Evolutionary conservation across 345 rosid genomes (phyloP).

Genomic region (Euphorbia pulcherrima): DNA sequence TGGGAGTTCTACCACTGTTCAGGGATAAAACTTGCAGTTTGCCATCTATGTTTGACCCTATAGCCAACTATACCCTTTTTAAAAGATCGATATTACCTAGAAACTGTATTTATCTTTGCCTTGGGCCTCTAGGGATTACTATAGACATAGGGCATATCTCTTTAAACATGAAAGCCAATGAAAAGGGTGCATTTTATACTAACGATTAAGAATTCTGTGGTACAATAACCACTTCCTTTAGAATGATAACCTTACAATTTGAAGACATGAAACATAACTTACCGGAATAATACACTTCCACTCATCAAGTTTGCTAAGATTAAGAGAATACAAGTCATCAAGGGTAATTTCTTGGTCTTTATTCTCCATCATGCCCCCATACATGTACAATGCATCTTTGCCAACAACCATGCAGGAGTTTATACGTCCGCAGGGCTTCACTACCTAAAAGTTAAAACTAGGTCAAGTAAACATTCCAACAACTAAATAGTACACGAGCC

Average conservation of each 20-base stretch:
- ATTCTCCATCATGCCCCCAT: conserved; percentile 98
- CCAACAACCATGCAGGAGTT: conserved; percentile 92
- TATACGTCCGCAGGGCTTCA: conserved; percentile 95
- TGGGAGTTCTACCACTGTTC: not conserved
- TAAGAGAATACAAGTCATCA: conserved; percentile 88
- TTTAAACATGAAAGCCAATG: not conserved
- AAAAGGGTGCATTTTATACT: not conserved
- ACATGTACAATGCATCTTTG: conserved; percentile 77
- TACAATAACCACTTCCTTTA: not conserved
- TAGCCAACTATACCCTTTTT: not conserved
- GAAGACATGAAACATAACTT: conserved; percentile 30
- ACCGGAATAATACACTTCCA: conserved; percentile 98
- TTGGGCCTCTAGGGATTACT: not conserved
- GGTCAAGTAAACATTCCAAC: conserved; percentile 13
- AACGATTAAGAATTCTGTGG: not conserved
- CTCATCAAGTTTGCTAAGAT: conserved; percentile 95
- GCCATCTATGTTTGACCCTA: not conserved
- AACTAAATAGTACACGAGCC: not conserved
- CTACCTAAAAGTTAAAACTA: conserved; percentile 45
- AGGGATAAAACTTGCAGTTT: not conserved
- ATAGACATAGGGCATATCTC: not conserved
- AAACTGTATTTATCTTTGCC: not conserved
- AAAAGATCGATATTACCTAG: not conserved
- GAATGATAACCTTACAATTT: not conserved
- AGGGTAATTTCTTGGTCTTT: conserved; percentile 85